Evolutionary conservation across 73 alveolate genomes (phyloP), one percentile per base, ranked within the genome.

Genomic region (Loxodes magnus): DNA sequence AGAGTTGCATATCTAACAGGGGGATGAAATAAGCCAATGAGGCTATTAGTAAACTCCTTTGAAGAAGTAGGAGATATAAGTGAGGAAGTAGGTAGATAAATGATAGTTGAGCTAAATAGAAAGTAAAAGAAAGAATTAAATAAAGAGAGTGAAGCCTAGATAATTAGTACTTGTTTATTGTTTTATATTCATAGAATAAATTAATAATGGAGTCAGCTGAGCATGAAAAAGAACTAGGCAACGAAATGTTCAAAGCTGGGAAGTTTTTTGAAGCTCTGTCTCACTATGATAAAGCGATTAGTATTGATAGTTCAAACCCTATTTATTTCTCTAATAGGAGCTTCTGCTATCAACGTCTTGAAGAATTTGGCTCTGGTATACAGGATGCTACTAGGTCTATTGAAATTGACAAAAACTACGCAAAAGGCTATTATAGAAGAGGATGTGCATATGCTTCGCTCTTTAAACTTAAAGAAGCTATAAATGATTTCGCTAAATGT

Each of bases 321-420:
- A 58, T 91, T 35, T 79, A 77, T 56, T 73, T 67, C 48, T 80
- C 96, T 43, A 93, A 93, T 60, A 74, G 99, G 52, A 95, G 98
- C 10, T 71, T 63, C 43, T 90, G 84, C 14, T 73, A 88, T 59
- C 56, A 89, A 25, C 80, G 83, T 73, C 64, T 89, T 43, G 99
- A 93, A 64, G 89, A 93, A 71, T 93, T 67, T 70, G 99, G 98
- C 17, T 65, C 88, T 9, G 96, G 98, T 15, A 73, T 88, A n/a
- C 59, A 62, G 49, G 99, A 93, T 53, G 96, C 96, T 0, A 88
- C 87, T 41, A 77, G 58, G 23, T 77, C 96, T 16, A 77, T 92
- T 22, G 82, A 88, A 44, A 63, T 77, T 20, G 96, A 92, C 60
- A 84, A 93, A 10, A 65, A 71, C 39, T 89, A 57, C 63, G 53